Percentiles rank a stretch among this genome's conserved stretches.
Evolutionary conservation across 2,329 filamentous ascomycete genomes (phyloP).

Genomic region (Apiospora hydei): DNA sequence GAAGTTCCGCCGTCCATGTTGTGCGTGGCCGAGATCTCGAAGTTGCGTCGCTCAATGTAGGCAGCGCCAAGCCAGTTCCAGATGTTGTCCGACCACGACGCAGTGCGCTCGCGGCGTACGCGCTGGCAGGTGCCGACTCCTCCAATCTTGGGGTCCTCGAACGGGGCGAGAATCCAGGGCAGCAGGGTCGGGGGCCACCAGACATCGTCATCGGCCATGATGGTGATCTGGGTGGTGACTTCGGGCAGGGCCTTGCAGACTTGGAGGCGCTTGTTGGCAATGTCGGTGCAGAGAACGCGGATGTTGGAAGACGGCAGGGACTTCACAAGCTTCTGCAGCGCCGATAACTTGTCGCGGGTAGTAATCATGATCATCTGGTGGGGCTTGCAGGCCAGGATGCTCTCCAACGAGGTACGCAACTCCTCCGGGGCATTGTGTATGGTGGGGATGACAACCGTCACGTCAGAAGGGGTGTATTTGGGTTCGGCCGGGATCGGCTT

Average conservation of each 20-base stretch:
- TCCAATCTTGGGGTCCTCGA: conserved; percentile 83
- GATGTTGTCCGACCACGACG: conserved; percentile 65
- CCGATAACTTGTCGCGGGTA: conserved; percentile 78
- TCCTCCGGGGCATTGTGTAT: conserved; percentile 89
- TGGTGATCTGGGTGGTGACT: conserved; percentile 82
- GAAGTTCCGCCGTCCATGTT: conserved; percentile 96
- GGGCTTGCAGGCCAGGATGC: conserved; percentile 74
- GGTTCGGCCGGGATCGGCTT: conserved; percentile 83
- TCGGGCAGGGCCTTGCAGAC: conserved; percentile 90
- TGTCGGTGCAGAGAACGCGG: conserved; percentile 76
- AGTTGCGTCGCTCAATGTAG: conserved; percentile 93
- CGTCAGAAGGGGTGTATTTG: conserved; percentile 80
- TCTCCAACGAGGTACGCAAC: conserved; percentile 80
- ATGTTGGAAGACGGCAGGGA: conserved; percentile 68
- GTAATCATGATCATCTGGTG: conserved; percentile 85
- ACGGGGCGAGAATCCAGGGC: conserved; percentile 91
- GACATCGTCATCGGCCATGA: conserved; percentile 96
- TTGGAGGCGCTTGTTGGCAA: conserved; percentile 95
- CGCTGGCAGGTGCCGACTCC: conserved; percentile 93
- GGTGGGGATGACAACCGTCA: conserved; percentile 92
- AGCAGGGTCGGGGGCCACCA: conserved; percentile 87
- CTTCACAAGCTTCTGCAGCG: conserved; percentile 70
- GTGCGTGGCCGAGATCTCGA: conserved; percentile 95
- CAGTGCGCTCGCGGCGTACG: conserved; percentile 72
- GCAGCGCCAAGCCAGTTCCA: conserved; percentile 92